These are phyloP conservation scores for Dendrobium huoshanense DNA, from an alignment of 106 monocot species.

Conservation along the genomic window DNA sequence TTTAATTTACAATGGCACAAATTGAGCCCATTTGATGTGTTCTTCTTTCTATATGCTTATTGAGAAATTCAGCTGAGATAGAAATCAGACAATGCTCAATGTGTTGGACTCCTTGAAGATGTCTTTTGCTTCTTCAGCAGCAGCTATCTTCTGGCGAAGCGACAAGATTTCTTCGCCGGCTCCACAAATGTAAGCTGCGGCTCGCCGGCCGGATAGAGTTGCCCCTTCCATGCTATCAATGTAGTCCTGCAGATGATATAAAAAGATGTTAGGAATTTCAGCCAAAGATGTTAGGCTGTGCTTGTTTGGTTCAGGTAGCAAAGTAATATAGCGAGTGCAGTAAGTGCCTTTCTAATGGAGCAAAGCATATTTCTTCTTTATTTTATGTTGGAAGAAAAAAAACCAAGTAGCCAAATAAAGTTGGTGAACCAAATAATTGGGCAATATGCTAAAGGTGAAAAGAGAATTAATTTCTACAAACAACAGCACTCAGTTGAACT, in stretches of 20 bases:
- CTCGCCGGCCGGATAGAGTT: conserved; percentile 84
- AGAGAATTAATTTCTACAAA: no score
- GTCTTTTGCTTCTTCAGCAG: conserved; percentile 13
- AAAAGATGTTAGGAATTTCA: background rate
- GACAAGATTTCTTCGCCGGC: conserved; percentile 69
- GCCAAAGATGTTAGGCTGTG: no score
- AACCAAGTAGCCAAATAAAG: background rate
- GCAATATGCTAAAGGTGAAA: no score
- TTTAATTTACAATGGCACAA: background rate
- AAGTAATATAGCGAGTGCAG: no score
- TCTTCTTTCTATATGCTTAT: background rate
- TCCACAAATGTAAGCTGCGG: conserved; percentile 67
- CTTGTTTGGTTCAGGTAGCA: no score
- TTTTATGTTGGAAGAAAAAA: no score
- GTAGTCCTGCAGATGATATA: conserved; percentile 53
- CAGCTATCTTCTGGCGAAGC: conserved; percentile 38
- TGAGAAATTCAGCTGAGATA: background rate
- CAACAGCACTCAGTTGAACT: no score
- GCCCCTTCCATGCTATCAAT: conserved; percentile 99
- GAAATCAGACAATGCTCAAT: conserved; percentile 33
- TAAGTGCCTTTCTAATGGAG: no score
- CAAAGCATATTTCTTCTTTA: no score
- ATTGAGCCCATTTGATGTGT: conserved; percentile 13
- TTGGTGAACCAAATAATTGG: no score
- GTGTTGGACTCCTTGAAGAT: conserved; percentile 1